Percentiles rank a stretch among this genome's conserved stretches.
Conservation (phyloP, 805 yeast genomes). For the Gaillardinia entomophila region DNA sequence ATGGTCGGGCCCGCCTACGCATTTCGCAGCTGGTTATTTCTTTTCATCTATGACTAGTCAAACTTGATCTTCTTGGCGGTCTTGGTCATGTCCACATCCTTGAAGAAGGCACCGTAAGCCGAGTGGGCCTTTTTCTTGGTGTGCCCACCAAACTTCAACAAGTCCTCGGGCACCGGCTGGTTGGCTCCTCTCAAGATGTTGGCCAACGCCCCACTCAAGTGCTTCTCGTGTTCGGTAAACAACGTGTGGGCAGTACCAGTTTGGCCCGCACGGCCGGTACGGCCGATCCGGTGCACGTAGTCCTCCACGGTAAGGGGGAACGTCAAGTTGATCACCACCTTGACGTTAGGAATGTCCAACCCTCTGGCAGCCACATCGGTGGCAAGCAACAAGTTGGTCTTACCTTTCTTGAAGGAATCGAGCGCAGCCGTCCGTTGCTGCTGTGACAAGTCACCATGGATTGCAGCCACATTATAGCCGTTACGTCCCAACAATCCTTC, state of each 20-base stretch:
- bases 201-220: slow-evolving; percentile 87
- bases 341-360: slow-evolving; percentile 94
- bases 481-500: slow-evolving; percentile 68
- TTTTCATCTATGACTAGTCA: too few relatives aligned
- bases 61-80: slow-evolving; percentile 90
- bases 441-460: slow-evolving; percentile 94
- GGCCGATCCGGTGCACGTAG: slow-evolving; percentile 94
- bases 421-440: slow-evolving; percentile 87
- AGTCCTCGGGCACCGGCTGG: slow-evolving; percentile 93
- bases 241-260: slow-evolving; percentile 92
- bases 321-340: slow-evolving; percentile 88
- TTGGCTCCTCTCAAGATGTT: slow-evolving; percentile 90
- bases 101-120: slow-evolving; percentile 97
- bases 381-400: slow-evolving; percentile 72
- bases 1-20: too few relatives aligned
- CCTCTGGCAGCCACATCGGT: slow-evolving; percentile 99
- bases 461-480: slow-evolving; percentile 82
- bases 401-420: slow-evolving; percentile 77
- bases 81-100: slow-evolving; percentile 80
- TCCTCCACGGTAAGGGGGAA: slow-evolving; percentile 96
- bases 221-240: slow-evolving; percentile 96
- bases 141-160: slow-evolving; percentile 93
- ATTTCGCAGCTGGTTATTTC: too few relatives aligned
- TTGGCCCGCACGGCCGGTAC: slow-evolving; percentile 97
- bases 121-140: slow-evolving; percentile 96